Percentiles rank a stretch among this genome's conserved stretches.
These are phyloP conservation scores for Malassezia brasiliensis DNA, from an alignment of 1,284 basidiomycete genomes.

Conservation along the genomic window DNA sequence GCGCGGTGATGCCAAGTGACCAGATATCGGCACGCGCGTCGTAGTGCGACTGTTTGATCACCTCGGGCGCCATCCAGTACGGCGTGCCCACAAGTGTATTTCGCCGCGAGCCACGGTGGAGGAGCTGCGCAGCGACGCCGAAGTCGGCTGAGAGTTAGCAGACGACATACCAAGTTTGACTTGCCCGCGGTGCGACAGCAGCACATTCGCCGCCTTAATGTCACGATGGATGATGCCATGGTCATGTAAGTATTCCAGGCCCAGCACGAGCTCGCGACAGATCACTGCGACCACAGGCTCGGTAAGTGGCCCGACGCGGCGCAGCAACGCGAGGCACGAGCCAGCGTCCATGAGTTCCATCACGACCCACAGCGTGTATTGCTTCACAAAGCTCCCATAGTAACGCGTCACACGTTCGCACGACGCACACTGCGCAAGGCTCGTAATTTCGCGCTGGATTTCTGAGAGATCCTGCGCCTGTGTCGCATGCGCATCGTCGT, in stretches of 20 bases:
- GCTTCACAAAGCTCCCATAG: conserved; percentile 90
- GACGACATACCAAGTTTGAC: conserved; percentile 65
- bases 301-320: conserved; percentile 69
- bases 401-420: conserved; percentile 92
- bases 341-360: conserved; percentile 99
- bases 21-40: conserved; percentile 51
- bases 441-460: conserved; percentile 94
- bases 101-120: conserved; percentile 64
- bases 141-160: conserved; percentile 65
- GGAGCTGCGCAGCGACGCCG: conserved; percentile 82
- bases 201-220: conserved; percentile 94
- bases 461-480: conserved; percentile 29
- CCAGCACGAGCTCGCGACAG: conserved; percentile 82
- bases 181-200: conserved; percentile 76
- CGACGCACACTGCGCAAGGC: conserved; percentile 76
- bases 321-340: conserved; percentile 90
- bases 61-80: conserved; percentile 97
- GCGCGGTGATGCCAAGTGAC: conserved; percentile 51
- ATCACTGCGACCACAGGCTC: conserved; percentile 89
- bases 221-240: conserved; percentile 95
- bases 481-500: not conserved
- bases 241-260: conserved; percentile 84
- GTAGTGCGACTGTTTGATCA: conserved; percentile 82
- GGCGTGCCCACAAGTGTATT: conserved; percentile 87
- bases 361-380: conserved; percentile 97